Percentiles rank a stretch among this genome's conserved stretches.
These are phyloP conservation scores for Clitoria ternatea DNA, from an alignment of 306 rosid genomes.

Conservation along the genomic window DNA sequence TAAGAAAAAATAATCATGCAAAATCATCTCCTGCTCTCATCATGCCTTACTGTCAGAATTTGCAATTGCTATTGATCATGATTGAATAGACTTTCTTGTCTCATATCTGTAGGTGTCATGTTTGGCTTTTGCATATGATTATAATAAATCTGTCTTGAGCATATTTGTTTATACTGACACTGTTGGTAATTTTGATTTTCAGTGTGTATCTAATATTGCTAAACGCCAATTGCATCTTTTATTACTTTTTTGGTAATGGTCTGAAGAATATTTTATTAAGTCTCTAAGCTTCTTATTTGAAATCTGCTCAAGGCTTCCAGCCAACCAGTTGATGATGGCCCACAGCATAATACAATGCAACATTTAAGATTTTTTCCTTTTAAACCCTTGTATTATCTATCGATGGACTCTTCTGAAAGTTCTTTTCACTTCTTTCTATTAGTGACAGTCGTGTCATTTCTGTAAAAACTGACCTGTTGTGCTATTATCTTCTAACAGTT, in stretches of 20 bases:
- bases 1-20: not conserved
- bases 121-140: not conserved
- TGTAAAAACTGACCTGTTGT: conserved; percentile 20
- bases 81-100: not conserved
- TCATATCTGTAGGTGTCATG: not conserved
- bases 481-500: conserved; percentile 36
- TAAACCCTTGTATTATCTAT: not conserved
- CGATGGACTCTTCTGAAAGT: not conserved
- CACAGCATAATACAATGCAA: not conserved
- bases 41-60: not conserved
- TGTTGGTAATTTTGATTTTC: not conserved
- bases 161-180: not conserved
- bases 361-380: not conserved
- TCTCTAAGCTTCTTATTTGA: not conserved
- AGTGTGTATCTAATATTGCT: not conserved
- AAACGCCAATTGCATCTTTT: not conserved
- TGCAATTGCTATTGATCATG: not conserved
- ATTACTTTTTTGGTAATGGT: not conserved
- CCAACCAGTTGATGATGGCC: not conserved
- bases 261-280: not conserved
- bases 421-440: not conserved
- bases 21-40: not conserved
- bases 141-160: not conserved
- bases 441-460: not conserved
- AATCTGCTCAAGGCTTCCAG: not conserved